Percentiles rank a stretch among this genome's conserved stretches.
These are phyloP conservation scores for Prunus mira DNA, from an alignment of 306 rosid genomes.

Conservation along the genomic window DNA sequence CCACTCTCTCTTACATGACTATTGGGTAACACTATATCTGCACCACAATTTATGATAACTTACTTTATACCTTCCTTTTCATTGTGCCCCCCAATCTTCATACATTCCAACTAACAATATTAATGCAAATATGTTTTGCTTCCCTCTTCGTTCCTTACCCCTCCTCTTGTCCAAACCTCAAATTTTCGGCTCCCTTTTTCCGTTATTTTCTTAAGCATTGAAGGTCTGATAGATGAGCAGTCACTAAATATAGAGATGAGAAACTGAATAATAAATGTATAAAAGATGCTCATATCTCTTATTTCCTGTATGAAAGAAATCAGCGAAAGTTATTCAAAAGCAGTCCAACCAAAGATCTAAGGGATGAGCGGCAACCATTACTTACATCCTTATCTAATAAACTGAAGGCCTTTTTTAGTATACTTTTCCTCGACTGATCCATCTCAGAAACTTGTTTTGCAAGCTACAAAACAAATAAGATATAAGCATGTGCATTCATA, in stretches of 20 bases:
- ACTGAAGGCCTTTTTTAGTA: constrained; percentile 75
- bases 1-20: too few relatives aligned
- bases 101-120: too few relatives aligned
- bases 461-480: constrained; percentile 54
- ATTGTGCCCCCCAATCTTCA: too few relatives aligned
- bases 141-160: too few relatives aligned
- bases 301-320: background rate
- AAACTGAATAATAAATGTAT: background rate
- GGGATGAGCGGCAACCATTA: background rate
- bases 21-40: too few relatives aligned
- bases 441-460: constrained; percentile 70
- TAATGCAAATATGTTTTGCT: too few relatives aligned
- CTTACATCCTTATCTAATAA: constrained; percentile 73
- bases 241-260: background rate
- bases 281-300: background rate
- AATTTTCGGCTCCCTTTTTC: too few relatives aligned
- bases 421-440: constrained; percentile 62
- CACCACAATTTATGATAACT: too few relatives aligned
- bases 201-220: background rate
- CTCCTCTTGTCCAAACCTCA: too few relatives aligned
- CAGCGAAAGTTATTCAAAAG: background rate
- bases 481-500: constrained; percentile 19
- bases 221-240: background rate
- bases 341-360: background rate
- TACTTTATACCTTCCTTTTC: too few relatives aligned